phyloP scores from a whole-genome alignment of 2,329 filamentous ascomycete species.

The Clarireedia sp. region DNA sequence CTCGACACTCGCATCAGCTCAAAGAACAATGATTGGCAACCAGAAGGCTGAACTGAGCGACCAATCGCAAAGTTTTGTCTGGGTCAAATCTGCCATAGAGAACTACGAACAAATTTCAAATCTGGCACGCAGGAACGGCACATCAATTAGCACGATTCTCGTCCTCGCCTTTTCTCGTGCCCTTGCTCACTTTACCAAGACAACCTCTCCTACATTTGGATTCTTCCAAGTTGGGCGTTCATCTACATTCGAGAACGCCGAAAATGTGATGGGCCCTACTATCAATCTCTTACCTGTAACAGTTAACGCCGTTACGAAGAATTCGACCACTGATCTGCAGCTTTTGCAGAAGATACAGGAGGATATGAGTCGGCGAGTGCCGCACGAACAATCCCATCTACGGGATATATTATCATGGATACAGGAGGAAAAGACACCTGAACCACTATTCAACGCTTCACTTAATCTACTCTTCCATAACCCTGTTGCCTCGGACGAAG shows the following conservation, averaged over 20 bases:
- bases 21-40: neutral
- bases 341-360: neutral
- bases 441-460: neutral
- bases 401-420: neutral
- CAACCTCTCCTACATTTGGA: neutral
- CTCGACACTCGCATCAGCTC: neutral
- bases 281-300: neutral
- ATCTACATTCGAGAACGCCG: neutral
- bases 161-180: neutral
- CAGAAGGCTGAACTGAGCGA: neutral
- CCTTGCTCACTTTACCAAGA: neutral
- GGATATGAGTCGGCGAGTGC: neutral
- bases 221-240: slow-evolving; percentile 1
- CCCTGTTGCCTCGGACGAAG: neutral
- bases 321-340: neutral
- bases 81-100: neutral
- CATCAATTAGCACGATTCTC: neutral
- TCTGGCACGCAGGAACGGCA: neutral
- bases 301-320: neutral
- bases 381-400: neutral
- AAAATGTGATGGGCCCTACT: neutral
- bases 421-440: neutral
- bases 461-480: neutral
- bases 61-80: neutral
- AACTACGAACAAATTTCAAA: neutral